Base-by-base conservation (phyloP, 345 rosid genomes). In the Aquilaria yunnanensis region DNA sequence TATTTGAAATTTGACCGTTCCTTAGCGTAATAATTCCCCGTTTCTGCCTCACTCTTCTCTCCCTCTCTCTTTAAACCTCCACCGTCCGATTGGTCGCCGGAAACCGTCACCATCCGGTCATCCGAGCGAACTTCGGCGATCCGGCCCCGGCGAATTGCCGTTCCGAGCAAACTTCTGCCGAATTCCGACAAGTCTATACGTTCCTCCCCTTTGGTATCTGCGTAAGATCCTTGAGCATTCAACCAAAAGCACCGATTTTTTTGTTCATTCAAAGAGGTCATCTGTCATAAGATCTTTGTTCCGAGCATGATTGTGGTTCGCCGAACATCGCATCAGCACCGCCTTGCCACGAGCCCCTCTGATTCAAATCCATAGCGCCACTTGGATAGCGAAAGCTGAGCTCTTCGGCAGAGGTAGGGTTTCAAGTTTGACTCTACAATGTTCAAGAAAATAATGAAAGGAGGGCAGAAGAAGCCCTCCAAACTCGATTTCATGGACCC, bases 381-480 rank as follows among this genome's bases (percentile, higher is more conserved):
- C 49, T 16, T 65, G 41, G 37, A 29, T 56, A 12, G 14, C 64
- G 12, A 49, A 46, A 59, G 47, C 63, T 33, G 46, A 59, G 51
- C 13, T 23, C 33, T 50, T 52, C 43, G 43, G 64, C 11, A 10
- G 14, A 54, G 41, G 64, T 57, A 66, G 70, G 51, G 48, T 62
- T 59, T 67, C 34, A 6, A 33, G 47, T 47, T 48, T 9, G 16
- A 30, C 59, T 54, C 29, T 14, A 67, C 63, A 56, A 90, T 90
- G 97, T 86, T 91, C 54, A 88, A 83, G 93, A 91, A 86, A 67
- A 86, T 88, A 66, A 84, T 90, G 52, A 91, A 88, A 68, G 89
- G 87, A 31, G 93, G 84, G 77, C 79, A 76, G 48, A 72, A 73
- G 67, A 91, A 86, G 85, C 75, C 81, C 80, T 80, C 97, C 29